Evolutionary conservation across 2,329 filamentous ascomycete genomes (phyloP).

Genomic region (Fusarium coicis): DNA sequence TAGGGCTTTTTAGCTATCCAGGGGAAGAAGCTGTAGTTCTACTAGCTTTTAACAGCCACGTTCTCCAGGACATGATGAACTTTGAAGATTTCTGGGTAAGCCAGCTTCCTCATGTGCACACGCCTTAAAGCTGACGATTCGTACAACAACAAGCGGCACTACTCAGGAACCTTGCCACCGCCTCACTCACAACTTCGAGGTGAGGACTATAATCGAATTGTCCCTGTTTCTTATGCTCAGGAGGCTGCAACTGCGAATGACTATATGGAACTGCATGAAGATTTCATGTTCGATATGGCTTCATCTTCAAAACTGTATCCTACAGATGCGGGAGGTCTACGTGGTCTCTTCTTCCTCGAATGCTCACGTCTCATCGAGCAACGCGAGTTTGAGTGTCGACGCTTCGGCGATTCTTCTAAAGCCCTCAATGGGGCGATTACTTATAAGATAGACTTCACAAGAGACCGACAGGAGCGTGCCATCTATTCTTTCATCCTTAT

Average conservation of each 20-base stretch:
- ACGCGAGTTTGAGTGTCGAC: constrained; percentile 49
- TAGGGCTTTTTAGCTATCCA: constrained; percentile 23
- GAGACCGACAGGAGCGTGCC: constrained; percentile 59
- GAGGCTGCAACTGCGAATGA: constrained; percentile 23
- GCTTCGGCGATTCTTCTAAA: constrained; percentile 45
- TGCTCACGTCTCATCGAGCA: constrained; percentile 52
- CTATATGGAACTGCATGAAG: constrained; percentile 39
- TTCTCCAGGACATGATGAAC: constrained; percentile 54
- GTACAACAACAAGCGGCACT: constrained; percentile 1
- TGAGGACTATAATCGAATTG: constrained; percentile 9
- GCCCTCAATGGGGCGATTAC: constrained; percentile 46
- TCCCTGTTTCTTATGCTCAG: neutral
- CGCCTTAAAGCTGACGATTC: neutral
- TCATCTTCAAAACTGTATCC: constrained; percentile 50
- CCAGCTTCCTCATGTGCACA: no score
- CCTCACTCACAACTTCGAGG: constrained; percentile 13
- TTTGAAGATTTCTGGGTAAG: constrained; percentile 56
- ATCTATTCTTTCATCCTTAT: constrained; percentile 63
- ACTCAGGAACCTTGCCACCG: neutral
- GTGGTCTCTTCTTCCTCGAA: constrained; percentile 54
- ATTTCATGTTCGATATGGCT: constrained; percentile 43
- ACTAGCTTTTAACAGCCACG: constrained; percentile 47
- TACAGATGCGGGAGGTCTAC: constrained; percentile 52
- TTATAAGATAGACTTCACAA: constrained; percentile 54
- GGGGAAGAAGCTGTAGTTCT: neutral